phyloP scores from a whole-genome alignment of 1,284 basidiomycete genomes.

The Moesziomyces antarcticus region DNA sequence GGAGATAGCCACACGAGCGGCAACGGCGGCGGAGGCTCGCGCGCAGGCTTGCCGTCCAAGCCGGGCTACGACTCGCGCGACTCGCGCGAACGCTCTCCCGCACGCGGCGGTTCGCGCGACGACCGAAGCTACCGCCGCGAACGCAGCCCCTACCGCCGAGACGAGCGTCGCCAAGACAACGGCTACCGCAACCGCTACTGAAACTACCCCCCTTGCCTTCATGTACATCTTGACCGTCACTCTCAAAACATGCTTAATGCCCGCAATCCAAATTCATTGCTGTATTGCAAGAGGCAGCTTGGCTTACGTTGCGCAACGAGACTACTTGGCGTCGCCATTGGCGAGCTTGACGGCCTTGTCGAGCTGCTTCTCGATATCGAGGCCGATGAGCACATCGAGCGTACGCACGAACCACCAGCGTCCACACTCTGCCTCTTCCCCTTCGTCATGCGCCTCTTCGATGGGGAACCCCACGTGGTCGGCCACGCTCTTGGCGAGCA shows the following conservation, averaged over 20 bases:
- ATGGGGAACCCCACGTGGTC: conserved; percentile 47
- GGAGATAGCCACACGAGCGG: conserved; percentile 9
- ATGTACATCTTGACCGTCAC: too few relatives aligned
- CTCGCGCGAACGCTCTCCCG: conserved; percentile 29
- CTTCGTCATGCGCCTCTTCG: conserved; percentile 28
- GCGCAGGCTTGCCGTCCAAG: conserved; percentile 6
- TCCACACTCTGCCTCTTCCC: conserved; percentile 41
- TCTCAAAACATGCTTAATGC: too few relatives aligned
- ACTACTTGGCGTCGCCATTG: conserved; percentile 6
- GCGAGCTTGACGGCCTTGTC: conserved; percentile 39
- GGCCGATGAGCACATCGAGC: conserved; percentile 48
- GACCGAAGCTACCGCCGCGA: conserved; percentile 15
- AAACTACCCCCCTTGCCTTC: neutral
- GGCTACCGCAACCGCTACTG: conserved; percentile 40
- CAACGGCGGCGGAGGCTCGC: neutral
- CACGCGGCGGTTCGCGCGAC: neutral
- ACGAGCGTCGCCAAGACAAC: conserved; percentile 22
- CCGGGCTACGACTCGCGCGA: neutral
- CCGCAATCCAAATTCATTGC: neutral
- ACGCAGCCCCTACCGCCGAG: conserved; percentile 28
- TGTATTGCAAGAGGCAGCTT: neutral
- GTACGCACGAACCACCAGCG: conserved; percentile 47
- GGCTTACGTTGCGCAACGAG: neutral
- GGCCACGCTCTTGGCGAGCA: conserved; percentile 32
- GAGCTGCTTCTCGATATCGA: conserved; percentile 50